Evolutionary conservation across 345 rosid genomes (phyloP), one percentile per base, ranked within the genome.

Genomic region (Geranium rotundifolium): DNA sequence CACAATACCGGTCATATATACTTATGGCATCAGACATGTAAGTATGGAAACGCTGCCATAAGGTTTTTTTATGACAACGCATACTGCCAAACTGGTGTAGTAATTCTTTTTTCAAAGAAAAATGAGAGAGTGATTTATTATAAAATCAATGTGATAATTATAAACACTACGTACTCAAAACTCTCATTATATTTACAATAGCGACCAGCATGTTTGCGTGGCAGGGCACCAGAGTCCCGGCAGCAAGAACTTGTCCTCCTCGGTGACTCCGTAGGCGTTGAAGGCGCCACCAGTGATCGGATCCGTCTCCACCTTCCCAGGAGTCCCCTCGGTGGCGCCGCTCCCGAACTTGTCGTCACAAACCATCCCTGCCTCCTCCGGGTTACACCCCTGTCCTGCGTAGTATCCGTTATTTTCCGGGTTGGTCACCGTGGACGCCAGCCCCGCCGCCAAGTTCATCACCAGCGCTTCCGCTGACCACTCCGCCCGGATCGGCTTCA

Each of bases 401-500:
- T 16, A 61, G 34, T 31, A 61, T 0, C 63, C 63, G 13, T 18
- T 61, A 18, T 61, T 61, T 0, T 17, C 18, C 4, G 63, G 63
- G 63, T 61, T 61, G 19, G 63, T 61, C 17, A 61, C 63, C 6
- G 54, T 30, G 14, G 17, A n/a, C 6, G 63, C 63, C 50, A 61
- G 30, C n/a, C 63, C 63, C 2, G 63, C 8, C 17, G 63, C 63
- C 19, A 61, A 34, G 20, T n/a, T 15, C 20, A 61, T 61, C 52
- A 61, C 52, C 63, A 61, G 31, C 20, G 54, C 63, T 7, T 61
- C 63, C 5, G 63, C 63, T 0, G 50, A 19, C 19, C 15, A n/a
- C n/a, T 61, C n/a, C 19, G 19, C 52, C 20, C 34, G 31, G 9
- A 46, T 19, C 7, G 63, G 63, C 17, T 39, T n/a, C 52, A 61